Percentiles rank a stretch among this genome's conserved stretches.
Conservation (phyloP, 2,329 filamentous ascomycete genomes). For the Catunica adiposa region DNA sequence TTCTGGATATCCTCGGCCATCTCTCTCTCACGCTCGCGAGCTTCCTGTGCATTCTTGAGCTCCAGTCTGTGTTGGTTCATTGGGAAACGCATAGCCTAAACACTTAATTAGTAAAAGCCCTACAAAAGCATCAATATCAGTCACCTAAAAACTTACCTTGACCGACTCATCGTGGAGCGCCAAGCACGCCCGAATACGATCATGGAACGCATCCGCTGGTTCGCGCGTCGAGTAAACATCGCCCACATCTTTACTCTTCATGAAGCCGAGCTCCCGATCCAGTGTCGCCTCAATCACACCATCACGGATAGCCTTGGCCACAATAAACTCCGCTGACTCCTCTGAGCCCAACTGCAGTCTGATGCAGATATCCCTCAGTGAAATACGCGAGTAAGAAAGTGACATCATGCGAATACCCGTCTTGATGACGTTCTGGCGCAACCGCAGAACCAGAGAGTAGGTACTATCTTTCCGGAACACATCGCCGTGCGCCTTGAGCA, state of each 20-base stretch:
- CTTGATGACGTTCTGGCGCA: slow-evolving; percentile 98
- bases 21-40: slow-evolving; percentile 88
- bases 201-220: slow-evolving; percentile 93
- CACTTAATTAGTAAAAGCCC: not conserved
- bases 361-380: slow-evolving; percentile 90
- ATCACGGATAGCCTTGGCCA: slow-evolving; percentile 94
- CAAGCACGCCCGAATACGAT: slow-evolving; percentile 83
- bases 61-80: slow-evolving; percentile 98
- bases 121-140: not conserved
- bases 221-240: slow-evolving; percentile 94
- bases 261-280: slow-evolving; percentile 87
- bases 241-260: slow-evolving; percentile 95
- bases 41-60: slow-evolving; percentile 95
- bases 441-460: slow-evolving; percentile 83
- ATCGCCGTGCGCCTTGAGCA: slow-evolving; percentile 63
- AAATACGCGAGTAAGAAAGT: slow-evolving; percentile 92
- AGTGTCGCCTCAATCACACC: slow-evolving; percentile 92
- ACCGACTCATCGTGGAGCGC: slow-evolving; percentile 93
- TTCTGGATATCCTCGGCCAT: slow-evolving; percentile 98
- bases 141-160: slow-evolving; percentile 46
- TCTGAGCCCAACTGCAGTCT: slow-evolving; percentile 85
- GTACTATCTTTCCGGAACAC: slow-evolving; percentile 87
- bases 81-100: slow-evolving; percentile 92
- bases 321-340: slow-evolving; percentile 97
- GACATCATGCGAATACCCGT: slow-evolving; percentile 99